A percentile compares a stretch with the other conserved stretches of the same genome.
phyloP scores from a whole-genome alignment of 106 monocot genomes.

The Posidonia australis region DNA sequence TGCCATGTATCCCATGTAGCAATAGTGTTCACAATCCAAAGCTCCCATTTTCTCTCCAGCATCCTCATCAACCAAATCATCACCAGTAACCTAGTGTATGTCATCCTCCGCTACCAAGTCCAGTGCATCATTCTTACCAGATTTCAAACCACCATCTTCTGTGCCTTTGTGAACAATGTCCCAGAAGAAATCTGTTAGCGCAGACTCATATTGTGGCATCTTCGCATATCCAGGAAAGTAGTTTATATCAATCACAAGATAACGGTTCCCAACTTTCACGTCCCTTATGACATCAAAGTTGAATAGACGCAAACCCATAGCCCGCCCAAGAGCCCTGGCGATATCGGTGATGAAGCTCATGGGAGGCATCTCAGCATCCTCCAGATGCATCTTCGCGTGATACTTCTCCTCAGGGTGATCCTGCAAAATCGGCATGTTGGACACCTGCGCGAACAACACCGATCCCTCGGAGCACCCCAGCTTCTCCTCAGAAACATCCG shows the following conservation, averaged over 20 bases:
- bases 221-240: conserved; percentile 75
- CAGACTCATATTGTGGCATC: conserved; percentile 48
- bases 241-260: conserved; percentile 63
- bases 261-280: conserved; percentile 37
- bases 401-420: conserved; percentile 7
- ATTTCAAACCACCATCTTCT: not conserved
- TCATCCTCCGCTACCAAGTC: not conserved
- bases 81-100: not conserved
- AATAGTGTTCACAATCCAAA: no score
- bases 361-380: conserved; percentile 42
- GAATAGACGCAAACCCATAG: conserved; percentile 38
- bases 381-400: conserved; percentile 1
- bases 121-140: not conserved
- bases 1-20: no score
- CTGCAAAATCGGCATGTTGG: conserved; percentile 21
- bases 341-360: conserved; percentile 34
- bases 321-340: conserved; percentile 29
- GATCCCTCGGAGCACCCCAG: conserved; percentile 21
- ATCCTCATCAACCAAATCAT: not conserved
- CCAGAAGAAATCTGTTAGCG: conserved; percentile 48
- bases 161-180: conserved; percentile 15
- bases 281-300: conserved; percentile 67
- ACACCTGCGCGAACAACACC: conserved; percentile 43
- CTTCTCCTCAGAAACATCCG: conserved; percentile 13
- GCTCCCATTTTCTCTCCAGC: not conserved